Conservation (phyloP, 306 rosid species). For the Prunus armeniaca region DNA sequence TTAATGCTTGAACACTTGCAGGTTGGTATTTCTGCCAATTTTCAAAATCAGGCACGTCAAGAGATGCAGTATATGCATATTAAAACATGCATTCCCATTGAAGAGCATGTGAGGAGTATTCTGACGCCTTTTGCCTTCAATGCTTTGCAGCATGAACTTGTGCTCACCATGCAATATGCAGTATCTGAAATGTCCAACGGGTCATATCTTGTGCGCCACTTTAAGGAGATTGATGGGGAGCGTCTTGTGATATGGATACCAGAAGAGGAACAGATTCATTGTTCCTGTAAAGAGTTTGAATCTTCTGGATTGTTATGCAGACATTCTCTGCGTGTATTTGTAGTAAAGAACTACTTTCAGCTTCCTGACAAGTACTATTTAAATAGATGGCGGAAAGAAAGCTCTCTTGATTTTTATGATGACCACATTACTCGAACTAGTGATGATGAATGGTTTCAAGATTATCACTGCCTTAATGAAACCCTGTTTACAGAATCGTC, state of each 20-base stretch:
- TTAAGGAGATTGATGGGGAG: conserved; percentile 71
- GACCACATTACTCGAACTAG: conserved; percentile 34
- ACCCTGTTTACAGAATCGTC: conserved; percentile 75
- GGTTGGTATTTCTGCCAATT: conserved; percentile 69
- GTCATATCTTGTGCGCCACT: conserved; percentile 67
- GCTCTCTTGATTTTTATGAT: conserved; percentile 46
- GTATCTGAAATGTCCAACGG: conserved; percentile 74
- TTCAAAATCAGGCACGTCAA: conserved; percentile 50
- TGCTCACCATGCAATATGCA: conserved; percentile 79
- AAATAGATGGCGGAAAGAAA: conserved; percentile 72
- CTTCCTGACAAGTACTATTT: conserved; percentile 77
- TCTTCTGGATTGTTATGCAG: conserved; percentile 87
- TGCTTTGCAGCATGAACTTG: conserved; percentile 72
- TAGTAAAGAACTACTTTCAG: conserved; percentile 78
- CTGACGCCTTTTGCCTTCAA: conserved; percentile 85
- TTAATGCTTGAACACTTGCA: conserved; percentile 32
- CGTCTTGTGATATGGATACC: conserved; percentile 70
- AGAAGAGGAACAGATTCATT: conserved; percentile 74
- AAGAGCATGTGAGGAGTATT: conserved; percentile 75
- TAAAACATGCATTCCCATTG: conserved; percentile 80
- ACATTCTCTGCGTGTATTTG: conserved; percentile 66
- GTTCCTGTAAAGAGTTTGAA: conserved; percentile 95
- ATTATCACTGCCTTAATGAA: conserved; percentile 70
- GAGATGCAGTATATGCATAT: conserved; percentile 62
- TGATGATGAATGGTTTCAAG: conserved; percentile 72